Base-by-base conservation (phyloP, 345 rosid genomes). In the Clausena lansium region DNA sequence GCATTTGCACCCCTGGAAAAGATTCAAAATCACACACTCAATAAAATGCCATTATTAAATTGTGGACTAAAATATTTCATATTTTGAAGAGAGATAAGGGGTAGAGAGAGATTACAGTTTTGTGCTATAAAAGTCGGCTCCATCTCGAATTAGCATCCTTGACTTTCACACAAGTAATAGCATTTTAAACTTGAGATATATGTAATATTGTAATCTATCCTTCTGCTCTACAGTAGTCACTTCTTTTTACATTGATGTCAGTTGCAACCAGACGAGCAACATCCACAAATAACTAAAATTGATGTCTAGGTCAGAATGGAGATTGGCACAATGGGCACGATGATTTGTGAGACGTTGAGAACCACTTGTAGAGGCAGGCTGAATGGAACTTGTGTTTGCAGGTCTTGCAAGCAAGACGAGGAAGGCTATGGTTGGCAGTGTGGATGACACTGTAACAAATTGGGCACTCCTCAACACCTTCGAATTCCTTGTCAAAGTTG, bases 401-500 rank as follows among this genome's bases (percentile, higher is more conserved):
- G 65, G 98, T 94, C 80, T 84, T 86, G 88, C 98, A 95, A 55
- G 97, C 97, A 78, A 92, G 92, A 69, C 97, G 96, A 73, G 99
- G 98, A 75, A 92, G 95, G 88, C 92, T 89, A 82, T 92, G 98
- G 81, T 94, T 91, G 33, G 78, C 82, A 24, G 97, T 92, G 85
- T 95, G 99, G 73, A 95, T 94, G 78, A 95, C 97, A 82, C 98
- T 95, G 87, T 95, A 95, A 81, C 99, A 95, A 70, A 95, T 95
- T 10, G 98, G 99, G 76, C 99, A 95, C 87, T 95, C 99, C 80
- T 95, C 99, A 55, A 95, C 89, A 73, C 99, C 99, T 88, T 93
- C 92, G 78, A 95, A 95, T 82, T 92, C 98, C 87, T 94, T 94
- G 87, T 95, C 99, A 2, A 93, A 89, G 82, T 95, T 95, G 74